Base-by-base conservation (phyloP, 768 basidiomycete species). In the Mycena floridula region DNA sequence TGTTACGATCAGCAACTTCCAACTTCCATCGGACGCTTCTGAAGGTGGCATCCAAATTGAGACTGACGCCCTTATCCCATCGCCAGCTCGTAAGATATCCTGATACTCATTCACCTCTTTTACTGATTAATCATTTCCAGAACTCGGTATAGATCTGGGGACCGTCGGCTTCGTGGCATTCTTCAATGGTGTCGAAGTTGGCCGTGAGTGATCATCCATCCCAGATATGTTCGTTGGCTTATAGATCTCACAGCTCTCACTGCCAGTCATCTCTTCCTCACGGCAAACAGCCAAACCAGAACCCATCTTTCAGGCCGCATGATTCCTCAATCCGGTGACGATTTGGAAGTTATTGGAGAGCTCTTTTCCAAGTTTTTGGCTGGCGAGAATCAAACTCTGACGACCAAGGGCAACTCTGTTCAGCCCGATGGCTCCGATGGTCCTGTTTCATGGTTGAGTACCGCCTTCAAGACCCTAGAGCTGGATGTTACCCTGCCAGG, bases 21-120 rank as follows among this genome's bases (percentile, higher is more conserved):
- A 79, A 55, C 67, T 86, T 45, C 84, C 84, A 1, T 73, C 73
- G 3, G 82, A 86, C 50, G 77, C 82, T 52, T 71, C 79, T 35
- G 74, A 73, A 26, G 84, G 83, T 44, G 83, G 84, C 23, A 85
- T 85, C 47, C 75, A 75, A 42, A 79, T 86, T 41, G 80, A 81
- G 51, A 83, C 81, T 4, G 81, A 82, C 56, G 73, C 81, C 0
- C 44, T 61, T 18, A 85, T 86, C 49, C 82, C 81, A 9, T 86
- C 84, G 12, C 65, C 74, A 46, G 70, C 81, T 52, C 82, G 81
- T 82, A 44, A 30, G 82, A 13, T 13, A n/a, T 37, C 7, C 42
- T 38, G 13, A n/a, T 42, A 11, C 24, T 23, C 22, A 21, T 28
- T 16, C 2, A 5, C 13, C 5, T 16, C 49, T 26, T 48, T 63